phyloP scores from a whole-genome alignment of 345 rosid species.

The Cardamine resedifolia region DNA sequence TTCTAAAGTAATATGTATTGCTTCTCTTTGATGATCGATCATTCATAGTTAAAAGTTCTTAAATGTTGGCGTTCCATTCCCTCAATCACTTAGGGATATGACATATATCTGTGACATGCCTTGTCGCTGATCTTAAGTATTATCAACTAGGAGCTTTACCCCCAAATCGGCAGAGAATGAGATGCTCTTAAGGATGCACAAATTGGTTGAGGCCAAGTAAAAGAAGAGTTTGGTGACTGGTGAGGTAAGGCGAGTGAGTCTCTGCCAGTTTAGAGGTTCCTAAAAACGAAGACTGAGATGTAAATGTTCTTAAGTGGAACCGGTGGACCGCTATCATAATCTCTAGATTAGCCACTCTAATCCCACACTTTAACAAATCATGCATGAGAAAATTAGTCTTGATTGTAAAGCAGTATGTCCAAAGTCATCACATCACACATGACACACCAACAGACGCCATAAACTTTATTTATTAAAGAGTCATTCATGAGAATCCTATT shows the following conservation, averaged over 20 bases:
- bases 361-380: not conserved
- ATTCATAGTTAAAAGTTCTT: not conserved
- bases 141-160: not conserved
- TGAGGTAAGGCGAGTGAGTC: not conserved
- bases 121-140: not conserved
- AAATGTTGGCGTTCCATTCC: not conserved
- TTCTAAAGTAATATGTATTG: conserved; percentile 24
- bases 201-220: not conserved
- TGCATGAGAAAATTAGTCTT: not conserved
- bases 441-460: not conserved
- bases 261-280: not conserved
- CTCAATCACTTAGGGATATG: not conserved
- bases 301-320: not conserved
- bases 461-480: not conserved
- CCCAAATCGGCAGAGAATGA: not conserved
- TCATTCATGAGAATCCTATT: not conserved
- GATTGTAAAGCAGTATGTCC: not conserved
- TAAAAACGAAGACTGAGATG: not conserved
- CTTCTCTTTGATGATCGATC: not conserved
- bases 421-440: not conserved
- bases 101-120: not conserved
- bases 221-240: not conserved
- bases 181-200: not conserved
- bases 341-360: not conserved
- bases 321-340: not conserved